phyloP scores from a whole-genome alignment of 257 asterid genomes.

The Penstemon davidsonii region DNA sequence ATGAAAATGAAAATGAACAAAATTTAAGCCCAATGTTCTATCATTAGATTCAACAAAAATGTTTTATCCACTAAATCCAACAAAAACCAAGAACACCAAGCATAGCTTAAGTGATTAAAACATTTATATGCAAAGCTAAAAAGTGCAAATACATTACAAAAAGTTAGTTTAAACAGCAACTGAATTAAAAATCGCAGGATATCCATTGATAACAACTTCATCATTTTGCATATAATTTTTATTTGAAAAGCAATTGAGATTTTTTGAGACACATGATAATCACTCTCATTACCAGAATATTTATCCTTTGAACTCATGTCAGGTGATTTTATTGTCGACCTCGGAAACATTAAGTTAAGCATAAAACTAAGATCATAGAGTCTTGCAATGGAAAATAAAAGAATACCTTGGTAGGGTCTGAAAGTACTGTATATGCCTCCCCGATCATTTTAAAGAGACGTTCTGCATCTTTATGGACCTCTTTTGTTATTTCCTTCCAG shows the following conservation, averaged over 20 bases:
- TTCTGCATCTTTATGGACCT: conserved; percentile 81
- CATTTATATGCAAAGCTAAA: neutral
- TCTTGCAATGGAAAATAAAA: conserved; percentile 17
- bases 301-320: neutral
- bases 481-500: conserved; percentile 86
- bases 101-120: neutral
- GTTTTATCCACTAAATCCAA: no score
- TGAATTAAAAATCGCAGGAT: neutral
- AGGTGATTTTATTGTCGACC: neutral
- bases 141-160: neutral
- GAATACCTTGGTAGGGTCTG: conserved; percentile 85
- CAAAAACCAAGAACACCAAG: neutral
- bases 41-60: no score
- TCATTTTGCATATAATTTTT: no score
- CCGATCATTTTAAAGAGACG: conserved; percentile 92
- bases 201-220: neutral
- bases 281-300: conserved; percentile 9
- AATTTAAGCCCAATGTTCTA: no score
- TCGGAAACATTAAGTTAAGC: neutral
- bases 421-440: conserved; percentile 94
- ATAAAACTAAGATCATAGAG: neutral
- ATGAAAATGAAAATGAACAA: no score
- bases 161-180: neutral
- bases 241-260: no score
- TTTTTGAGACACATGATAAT: neutral